phyloP scores from a whole-genome alignment of 768 basidiomycete species.

The Panaeolus cyanescens region DNA sequence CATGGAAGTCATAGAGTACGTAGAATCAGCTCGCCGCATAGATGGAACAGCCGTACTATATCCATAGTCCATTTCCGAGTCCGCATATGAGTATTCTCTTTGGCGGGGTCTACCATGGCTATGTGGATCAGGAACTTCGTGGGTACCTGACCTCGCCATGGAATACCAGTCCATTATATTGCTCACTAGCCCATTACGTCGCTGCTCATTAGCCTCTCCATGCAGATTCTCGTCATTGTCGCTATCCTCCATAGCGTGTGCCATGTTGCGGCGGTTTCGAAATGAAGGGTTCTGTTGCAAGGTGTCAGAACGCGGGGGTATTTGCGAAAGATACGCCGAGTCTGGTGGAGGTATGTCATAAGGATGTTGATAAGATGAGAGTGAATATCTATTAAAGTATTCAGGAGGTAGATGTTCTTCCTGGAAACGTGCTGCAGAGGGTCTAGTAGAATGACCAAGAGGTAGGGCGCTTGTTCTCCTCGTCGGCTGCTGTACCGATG shows the following conservation, averaged over 20 bases:
- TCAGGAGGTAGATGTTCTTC: conserved; percentile 10
- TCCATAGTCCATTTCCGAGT: conserved; percentile 5
- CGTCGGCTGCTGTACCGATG: neutral
- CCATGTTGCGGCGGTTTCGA: conserved; percentile 9
- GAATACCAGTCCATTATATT: conserved; percentile 56
- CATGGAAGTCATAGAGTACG: conserved; percentile 39
- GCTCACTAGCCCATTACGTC: conserved; percentile 48
- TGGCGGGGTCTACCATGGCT: conserved; percentile 4
- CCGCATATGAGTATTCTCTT: neutral
- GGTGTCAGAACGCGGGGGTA: neutral
- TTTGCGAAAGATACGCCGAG: conserved; percentile 35
- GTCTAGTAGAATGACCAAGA: neutral
- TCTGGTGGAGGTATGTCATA: conserved; percentile 60
- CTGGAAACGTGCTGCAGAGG: neutral
- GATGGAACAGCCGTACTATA: neutral
- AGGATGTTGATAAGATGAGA: conserved; percentile 62
- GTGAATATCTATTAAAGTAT: conserved; percentile 41
- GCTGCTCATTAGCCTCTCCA: conserved; percentile 20
- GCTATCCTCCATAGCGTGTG: neutral
- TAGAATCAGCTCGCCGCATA: conserved; percentile 44
- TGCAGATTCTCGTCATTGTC: conserved; percentile 18
- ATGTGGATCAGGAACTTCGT: conserved; percentile 16
- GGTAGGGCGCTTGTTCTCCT: neutral
- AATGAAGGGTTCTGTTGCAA: neutral
- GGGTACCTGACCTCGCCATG: conserved; percentile 30